Conservation (phyloP, 2,329 filamentous ascomycete genomes). For the Plenodomus tracheiphilus region DNA sequence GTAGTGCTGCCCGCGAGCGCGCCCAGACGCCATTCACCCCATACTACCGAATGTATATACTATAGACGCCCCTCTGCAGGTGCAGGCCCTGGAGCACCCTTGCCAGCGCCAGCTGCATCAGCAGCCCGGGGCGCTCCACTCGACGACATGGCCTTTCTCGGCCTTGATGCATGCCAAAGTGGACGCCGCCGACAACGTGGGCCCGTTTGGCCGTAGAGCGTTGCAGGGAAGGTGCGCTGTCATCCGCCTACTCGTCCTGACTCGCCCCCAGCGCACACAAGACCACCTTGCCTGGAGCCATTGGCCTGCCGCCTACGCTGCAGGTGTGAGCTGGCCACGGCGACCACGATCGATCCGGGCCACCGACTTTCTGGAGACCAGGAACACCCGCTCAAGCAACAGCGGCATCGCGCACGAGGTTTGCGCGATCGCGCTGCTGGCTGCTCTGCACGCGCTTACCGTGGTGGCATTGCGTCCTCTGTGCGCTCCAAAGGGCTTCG, state of each 20-base stretch:
- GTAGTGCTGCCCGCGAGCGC: conserved; percentile 36
- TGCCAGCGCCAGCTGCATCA: conserved; percentile 38
- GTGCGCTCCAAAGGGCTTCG: conserved; percentile 20
- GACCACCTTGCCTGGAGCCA: conserved; percentile 32
- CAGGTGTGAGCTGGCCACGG: conserved; percentile 36
- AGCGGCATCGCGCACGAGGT: conserved; percentile 13
- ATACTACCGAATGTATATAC: conserved; percentile 32
- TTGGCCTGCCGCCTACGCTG: conserved; percentile 27
- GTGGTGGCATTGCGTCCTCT: conserved; percentile 32
- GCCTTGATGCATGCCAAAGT: conserved; percentile 36
- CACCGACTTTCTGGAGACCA: conserved; percentile 18
- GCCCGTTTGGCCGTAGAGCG: conserved; percentile 38
- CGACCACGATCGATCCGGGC: conserved; percentile 15
- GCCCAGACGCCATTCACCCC: conserved; percentile 46
- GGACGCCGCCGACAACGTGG: conserved; percentile 44
- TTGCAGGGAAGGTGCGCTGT: conserved; percentile 44
- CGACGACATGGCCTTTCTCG: conserved; percentile 32
- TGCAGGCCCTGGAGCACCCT: conserved; percentile 35
- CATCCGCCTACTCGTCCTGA: conserved; percentile 43
- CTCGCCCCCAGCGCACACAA: conserved; percentile 29
- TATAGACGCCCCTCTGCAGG: conserved; percentile 34
- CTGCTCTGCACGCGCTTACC: conserved; percentile 18
- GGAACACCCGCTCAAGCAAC: conserved; percentile 15
- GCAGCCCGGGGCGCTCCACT: conserved; percentile 39
- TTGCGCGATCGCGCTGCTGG: conserved; percentile 11